Conservation (phyloP, 176 grass and related monocot genomes). For the Juncus effusus region DNA sequence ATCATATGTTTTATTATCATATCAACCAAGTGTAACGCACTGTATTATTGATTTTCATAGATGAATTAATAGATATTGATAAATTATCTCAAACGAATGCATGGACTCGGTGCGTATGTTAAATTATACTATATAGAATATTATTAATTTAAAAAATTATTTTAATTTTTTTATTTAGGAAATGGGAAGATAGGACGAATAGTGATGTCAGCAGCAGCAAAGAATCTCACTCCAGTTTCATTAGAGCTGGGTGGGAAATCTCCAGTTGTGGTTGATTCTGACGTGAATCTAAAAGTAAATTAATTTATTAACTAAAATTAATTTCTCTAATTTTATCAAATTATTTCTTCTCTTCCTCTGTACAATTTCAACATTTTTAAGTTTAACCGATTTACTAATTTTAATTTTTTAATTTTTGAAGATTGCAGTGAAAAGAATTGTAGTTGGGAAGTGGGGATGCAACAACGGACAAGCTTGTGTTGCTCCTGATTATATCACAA, state of each 20-base stretch:
- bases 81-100: background rate
- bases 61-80: background rate
- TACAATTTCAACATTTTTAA: background rate
- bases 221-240: constrained; percentile 70
- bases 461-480: constrained; percentile 77
- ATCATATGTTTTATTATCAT: background rate
- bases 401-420: constrained; percentile 5
- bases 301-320: background rate
- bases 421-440: constrained; percentile 52
- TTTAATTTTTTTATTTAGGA: constrained; percentile 29
- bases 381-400: background rate
- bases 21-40: background rate
- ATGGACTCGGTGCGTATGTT: background rate
- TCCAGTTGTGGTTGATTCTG: constrained; percentile 71
- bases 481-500: constrained; percentile 70
- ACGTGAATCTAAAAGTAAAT: constrained; percentile 17
- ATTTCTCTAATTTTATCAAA: background rate
- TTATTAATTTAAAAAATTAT: background rate
- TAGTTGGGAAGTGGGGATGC: constrained; percentile 62
- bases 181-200: constrained; percentile 46
- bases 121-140: background rate
- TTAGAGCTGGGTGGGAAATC: constrained; percentile 82
- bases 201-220: constrained; percentile 71
- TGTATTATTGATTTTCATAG: background rate
- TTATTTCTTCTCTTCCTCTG: background rate